Conservation (phyloP, 1,284 basidiomycete species). For the Cyathus pygmaeus region DNA sequence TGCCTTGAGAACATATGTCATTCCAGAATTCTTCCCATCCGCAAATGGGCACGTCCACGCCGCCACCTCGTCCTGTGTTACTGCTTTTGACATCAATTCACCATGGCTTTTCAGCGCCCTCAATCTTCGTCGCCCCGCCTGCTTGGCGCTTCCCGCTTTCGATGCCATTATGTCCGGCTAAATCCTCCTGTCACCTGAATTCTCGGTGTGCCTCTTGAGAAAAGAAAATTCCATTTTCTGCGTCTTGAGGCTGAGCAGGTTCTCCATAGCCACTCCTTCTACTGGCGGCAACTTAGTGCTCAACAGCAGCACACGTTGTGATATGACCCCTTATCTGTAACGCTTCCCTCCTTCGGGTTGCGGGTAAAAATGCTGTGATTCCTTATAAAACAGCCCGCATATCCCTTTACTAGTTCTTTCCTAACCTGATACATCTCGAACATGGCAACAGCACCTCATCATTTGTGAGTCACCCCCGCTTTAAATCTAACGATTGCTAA, state of each 20-base stretch:
- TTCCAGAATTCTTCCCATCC: background rate
- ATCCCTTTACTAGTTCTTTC: background rate
- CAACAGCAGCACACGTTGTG: conserved; percentile 14
- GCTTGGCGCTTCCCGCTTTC: conserved; percentile 2
- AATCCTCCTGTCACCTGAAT: conserved; percentile 15
- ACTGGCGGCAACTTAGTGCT: conserved; percentile 1
- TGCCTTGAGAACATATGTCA: background rate
- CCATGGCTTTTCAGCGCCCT: conserved; percentile 2
- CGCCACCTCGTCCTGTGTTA: background rate
- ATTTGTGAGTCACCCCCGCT: conserved; percentile 9
- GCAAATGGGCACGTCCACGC: background rate
- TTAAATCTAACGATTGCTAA: background rate
- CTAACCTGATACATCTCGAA: conserved; percentile 14
- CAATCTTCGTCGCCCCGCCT: background rate
- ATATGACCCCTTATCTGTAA: background rate
- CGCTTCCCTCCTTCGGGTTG: background rate
- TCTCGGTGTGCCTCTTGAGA: conserved; percentile 19
- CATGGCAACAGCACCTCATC: conserved; percentile 19
- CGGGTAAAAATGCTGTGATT: conserved; percentile 1
- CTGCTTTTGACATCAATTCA: background rate
- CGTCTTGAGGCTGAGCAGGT: conserved; percentile 37
- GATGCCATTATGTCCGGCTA: no score
- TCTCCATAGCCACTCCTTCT: conserved; percentile 11
- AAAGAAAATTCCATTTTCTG: conserved; percentile 26
- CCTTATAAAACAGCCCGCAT: conserved; percentile 1